A percentile compares a stretch with the other conserved stretches of the same genome.
phyloP scores from a whole-genome alignment of 352 stramenopile species.

The Lagenidium giganteum region DNA sequence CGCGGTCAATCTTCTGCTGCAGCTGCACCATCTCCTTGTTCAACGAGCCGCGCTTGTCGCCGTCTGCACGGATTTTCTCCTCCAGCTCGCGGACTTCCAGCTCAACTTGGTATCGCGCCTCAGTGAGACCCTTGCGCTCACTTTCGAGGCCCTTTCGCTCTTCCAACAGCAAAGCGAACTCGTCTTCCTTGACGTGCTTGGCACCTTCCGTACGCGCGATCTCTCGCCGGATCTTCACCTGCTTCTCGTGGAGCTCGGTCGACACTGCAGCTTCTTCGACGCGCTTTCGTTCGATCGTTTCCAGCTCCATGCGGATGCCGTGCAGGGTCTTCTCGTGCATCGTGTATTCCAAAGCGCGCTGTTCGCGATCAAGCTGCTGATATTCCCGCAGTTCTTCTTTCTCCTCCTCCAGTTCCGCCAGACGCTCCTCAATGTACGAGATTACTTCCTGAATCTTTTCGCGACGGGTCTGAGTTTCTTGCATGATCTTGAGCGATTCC shows the following conservation, averaged over 20 bases:
- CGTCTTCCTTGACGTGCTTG: constrained; percentile 35
- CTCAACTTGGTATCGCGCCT: constrained; percentile 72
- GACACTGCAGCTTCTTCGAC: constrained; percentile 40
- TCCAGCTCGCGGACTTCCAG: constrained; percentile 76
- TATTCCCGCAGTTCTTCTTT: constrained; percentile 97
- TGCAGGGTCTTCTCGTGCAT: constrained; percentile 90
- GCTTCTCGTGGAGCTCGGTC: constrained; percentile 66
- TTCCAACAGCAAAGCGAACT: constrained; percentile 43
- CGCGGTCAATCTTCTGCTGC: constrained; percentile 45
- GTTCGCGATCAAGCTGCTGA: constrained; percentile 93
- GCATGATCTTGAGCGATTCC: constrained; percentile 96
- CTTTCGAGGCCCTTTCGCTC: constrained; percentile 48
- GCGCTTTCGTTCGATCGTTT: constrained; percentile 64
- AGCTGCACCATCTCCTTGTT: constrained; percentile 50
- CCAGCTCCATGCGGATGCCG: constrained; percentile 49
- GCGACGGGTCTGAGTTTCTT: constrained; percentile 93
- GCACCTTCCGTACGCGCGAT: constrained; percentile 48
- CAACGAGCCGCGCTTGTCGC: constrained; percentile 29
- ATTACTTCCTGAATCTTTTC: constrained; percentile 97
- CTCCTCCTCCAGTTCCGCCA: constrained; percentile 97
- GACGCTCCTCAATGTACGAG: constrained; percentile 91
- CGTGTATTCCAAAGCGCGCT: constrained; percentile 96
- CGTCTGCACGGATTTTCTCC: constrained; percentile 45
- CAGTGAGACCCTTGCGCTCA: constrained; percentile 76
- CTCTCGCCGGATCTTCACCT: constrained; percentile 44